Conservation (phyloP, 2,329 filamentous ascomycete species). For the Pleomassaria siparia region DNA sequence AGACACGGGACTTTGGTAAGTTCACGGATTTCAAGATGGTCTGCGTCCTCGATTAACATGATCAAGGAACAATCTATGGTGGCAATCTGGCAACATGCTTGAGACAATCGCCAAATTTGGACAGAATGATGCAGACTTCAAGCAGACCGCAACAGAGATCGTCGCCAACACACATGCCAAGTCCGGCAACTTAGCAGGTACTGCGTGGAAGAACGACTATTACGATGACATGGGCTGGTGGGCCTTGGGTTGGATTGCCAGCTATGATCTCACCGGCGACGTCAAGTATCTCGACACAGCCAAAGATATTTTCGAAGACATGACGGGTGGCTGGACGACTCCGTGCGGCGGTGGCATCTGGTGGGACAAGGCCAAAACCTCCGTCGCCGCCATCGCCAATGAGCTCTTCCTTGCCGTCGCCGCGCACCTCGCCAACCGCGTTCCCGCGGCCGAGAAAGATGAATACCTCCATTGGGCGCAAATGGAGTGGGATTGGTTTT, state of each 20-base stretch:
- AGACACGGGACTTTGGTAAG: constrained; percentile 38
- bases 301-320: constrained; percentile 58
- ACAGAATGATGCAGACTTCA: constrained; percentile 29
- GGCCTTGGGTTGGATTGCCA: constrained; percentile 60
- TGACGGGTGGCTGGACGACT: constrained; percentile 53
- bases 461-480: constrained; percentile 54
- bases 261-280: constrained; percentile 58
- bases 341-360: constrained; percentile 56
- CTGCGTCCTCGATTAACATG: not conserved
- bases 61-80: constrained; percentile 30
- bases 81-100: constrained; percentile 42
- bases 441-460: constrained; percentile 39
- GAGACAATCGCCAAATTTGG: constrained; percentile 37
- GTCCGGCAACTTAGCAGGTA: constrained; percentile 26
- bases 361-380: constrained; percentile 57
- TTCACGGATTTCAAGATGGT: not conserved
- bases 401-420: constrained; percentile 60
- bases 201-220: constrained; percentile 53
- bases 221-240: constrained; percentile 68
- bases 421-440: constrained; percentile 55
- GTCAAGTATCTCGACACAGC: constrained; percentile 57
- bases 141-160: constrained; percentile 29
- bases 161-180: constrained; percentile 38
- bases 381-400: constrained; percentile 60
- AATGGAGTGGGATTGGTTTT: constrained; percentile 58